Evolutionary conservation across 345 rosid genomes (phyloP), one percentile per base, ranked within the genome.

Genomic region (Lumnitzera racemosa): DNA sequence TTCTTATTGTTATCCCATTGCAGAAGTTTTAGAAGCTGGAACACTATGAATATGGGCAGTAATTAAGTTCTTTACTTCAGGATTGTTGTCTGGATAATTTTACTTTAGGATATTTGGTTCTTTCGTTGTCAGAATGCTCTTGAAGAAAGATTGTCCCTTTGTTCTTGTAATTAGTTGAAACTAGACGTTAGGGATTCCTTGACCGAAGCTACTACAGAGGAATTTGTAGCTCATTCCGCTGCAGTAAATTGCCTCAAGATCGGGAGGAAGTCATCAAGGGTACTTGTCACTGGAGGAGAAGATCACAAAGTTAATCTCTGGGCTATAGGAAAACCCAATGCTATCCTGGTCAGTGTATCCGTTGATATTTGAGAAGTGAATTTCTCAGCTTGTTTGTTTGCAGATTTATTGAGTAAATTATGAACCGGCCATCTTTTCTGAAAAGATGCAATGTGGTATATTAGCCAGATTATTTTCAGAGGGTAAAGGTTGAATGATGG

Each of bases 251-350:
- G 99, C 71, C 96, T 94, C 23, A 86, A 86, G 83, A 90, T 94
- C 66, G 99, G 99, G 46, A 84, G 97, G 85, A 94, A 94, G 63
- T 84, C 99, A 1, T 90, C 99, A 1, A 77, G 99, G 71, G 91
- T 94, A 77, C 83, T 94, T 14, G 91, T 90, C 13, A 94, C 99
- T 0, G 99, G 97, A 68, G 99, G 99, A 55, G 99, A 94, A 81
- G 99, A 94, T 81, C 91, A 86, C 67, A 94, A 86, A 71, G 99
- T 94, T 59, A 94, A 94, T 79, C 91, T 94, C 57, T 94, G 99
- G 99, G 96, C 99, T 79, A 94, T 94, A 58, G 99, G 99, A 72
- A 94, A 94, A 77, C 99, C 99, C 76, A 90, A 94, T 61, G 90
- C 99, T 52, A 81, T 94, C 72, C 81, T 84, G 97, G 99, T 91